phyloP scores from a whole-genome alignment of 768 basidiomycete genomes.

The Collybiopsis confluens region DNA sequence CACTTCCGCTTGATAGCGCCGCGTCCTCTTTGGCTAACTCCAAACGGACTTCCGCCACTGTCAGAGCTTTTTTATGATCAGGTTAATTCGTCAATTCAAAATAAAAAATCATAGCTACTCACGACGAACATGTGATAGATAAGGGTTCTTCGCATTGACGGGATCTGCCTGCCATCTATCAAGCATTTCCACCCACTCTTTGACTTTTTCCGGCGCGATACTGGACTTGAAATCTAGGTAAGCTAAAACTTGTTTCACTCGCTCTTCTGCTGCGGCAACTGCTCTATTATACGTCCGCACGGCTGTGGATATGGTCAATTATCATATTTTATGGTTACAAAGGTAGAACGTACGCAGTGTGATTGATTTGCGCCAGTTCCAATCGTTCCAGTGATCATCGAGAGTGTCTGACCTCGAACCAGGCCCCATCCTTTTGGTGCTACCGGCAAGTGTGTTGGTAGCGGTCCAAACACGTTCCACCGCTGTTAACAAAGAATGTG shows the following conservation, averaged over 20 bases:
- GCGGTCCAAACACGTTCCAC: neutral
- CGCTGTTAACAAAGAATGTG: no score
- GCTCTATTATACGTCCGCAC: neutral
- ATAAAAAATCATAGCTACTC: neutral
- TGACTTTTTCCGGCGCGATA: neutral
- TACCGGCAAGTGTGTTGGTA: neutral
- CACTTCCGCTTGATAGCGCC: neutral
- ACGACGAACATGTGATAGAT: conserved; percentile 2
- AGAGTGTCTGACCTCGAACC: conserved; percentile 11
- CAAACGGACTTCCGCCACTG: conserved; percentile 9
- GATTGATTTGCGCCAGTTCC: conserved; percentile 9
- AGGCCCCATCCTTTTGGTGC: conserved; percentile 11
- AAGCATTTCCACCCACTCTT: conserved; percentile 11
- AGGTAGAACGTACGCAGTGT: conserved; percentile 3
- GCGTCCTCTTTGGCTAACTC: conserved; percentile 16
- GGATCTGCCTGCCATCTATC: conserved; percentile 15
- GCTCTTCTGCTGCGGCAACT: neutral
- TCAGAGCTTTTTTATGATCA: conserved; percentile 6
- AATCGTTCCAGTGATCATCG: conserved; percentile 6
- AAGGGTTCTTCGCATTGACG: neutral
- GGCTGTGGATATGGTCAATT: no score
- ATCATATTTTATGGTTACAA: no score
- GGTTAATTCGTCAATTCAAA: neutral
- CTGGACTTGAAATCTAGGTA: neutral
- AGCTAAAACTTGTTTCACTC: neutral